A percentile compares a stretch with the other conserved stretches of the same genome.
phyloP scores from a whole-genome alignment of 2,329 filamentous ascomycete genomes.

The Aspergillus quadrilineatus region DNA sequence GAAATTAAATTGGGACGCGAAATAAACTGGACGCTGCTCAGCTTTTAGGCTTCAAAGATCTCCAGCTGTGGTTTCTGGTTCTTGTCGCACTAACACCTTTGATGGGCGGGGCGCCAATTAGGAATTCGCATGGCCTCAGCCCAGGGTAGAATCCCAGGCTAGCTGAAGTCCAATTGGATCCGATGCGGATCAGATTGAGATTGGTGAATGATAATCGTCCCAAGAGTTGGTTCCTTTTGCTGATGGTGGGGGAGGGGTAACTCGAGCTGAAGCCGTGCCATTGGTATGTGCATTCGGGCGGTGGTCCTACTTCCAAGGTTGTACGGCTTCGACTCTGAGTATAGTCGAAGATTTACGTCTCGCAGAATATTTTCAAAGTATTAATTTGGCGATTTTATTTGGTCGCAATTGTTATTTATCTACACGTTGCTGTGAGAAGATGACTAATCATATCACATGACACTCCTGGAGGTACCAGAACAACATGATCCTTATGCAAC shows the following conservation, averaged over 20 bases:
- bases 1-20: background rate
- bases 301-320: background rate
- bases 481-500: background rate
- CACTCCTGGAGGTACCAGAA: background rate
- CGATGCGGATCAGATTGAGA: background rate
- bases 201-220: conserved; percentile 3
- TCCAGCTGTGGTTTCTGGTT: background rate
- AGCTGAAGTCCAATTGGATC: background rate
- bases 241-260: conserved; percentile 6
- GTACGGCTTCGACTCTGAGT: background rate
- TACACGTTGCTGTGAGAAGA: background rate
- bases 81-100: conserved; percentile 7
- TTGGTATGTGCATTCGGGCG: background rate
- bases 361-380: background rate
- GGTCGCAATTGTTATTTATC: background rate
- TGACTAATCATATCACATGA: conserved; percentile 1
- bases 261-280: background rate
- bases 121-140: background rate
- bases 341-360: background rate
- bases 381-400: background rate
- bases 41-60: conserved; percentile 8
- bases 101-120: conserved; percentile 8
- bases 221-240: background rate
- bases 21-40: background rate
- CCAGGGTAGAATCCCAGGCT: background rate